phyloP scores from a whole-genome alignment of 148 eudicot species.

The Chenopodium suecicum region DNA sequence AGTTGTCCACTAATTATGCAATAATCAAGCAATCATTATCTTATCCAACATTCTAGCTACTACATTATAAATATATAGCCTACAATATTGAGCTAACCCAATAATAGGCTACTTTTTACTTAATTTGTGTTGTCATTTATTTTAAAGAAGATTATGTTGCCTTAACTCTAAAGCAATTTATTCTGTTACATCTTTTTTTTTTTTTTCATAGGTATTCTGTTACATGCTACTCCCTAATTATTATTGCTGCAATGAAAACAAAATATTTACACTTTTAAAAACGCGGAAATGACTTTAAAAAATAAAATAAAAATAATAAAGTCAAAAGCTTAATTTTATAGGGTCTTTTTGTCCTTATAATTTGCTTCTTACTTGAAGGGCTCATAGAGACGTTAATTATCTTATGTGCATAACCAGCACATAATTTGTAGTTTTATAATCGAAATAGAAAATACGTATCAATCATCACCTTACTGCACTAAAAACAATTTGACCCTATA shows the following conservation, averaged over 20 bases:
- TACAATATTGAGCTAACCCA: background rate
- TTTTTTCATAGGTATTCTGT: background rate
- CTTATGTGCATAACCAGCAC: too few relatives aligned
- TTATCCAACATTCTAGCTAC: background rate
- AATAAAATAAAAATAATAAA: too few relatives aligned
- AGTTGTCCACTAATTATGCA: conserved; percentile 18
- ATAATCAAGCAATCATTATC: background rate
- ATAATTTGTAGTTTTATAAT: too few relatives aligned
- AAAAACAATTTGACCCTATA: too few relatives aligned
- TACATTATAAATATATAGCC: too few relatives aligned
- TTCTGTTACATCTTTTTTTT: background rate
- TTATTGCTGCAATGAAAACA: background rate
- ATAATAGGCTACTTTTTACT: too few relatives aligned
- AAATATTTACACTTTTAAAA: background rate
- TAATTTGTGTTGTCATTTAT: too few relatives aligned
- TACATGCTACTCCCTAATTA: too few relatives aligned
- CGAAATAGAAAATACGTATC: too few relatives aligned
- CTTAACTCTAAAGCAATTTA: background rate
- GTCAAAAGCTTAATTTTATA: background rate
- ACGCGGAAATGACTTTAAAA: background rate
- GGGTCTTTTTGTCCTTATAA: background rate
- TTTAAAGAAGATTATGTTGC: background rate
- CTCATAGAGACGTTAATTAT: too few relatives aligned
- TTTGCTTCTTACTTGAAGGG: too few relatives aligned
- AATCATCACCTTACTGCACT: too few relatives aligned